phyloP scores from a whole-genome alignment of 192 early-diverging fungal genomes.

The Anaeromyces robustus region DNA sequence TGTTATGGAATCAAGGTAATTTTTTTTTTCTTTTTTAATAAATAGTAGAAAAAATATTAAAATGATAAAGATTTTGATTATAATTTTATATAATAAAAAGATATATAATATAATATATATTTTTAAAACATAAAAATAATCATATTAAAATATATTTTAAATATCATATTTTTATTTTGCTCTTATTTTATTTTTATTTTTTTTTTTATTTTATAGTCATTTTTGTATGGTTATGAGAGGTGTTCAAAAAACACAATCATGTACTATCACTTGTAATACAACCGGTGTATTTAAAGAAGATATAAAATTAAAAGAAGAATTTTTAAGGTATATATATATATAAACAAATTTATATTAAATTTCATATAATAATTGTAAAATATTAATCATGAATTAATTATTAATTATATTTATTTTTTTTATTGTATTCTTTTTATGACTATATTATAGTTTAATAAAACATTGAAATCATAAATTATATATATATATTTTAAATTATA shows the following conservation, averaged over 20 bases:
- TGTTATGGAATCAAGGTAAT: slow-evolving; percentile 82
- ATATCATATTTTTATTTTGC: too few species aligned
- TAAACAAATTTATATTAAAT: too few species aligned
- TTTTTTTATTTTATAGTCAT: slow-evolving; percentile 31
- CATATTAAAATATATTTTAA: too few species aligned
- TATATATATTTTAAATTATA: too few species aligned
- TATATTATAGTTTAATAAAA: too few species aligned
- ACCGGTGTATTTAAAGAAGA: slow-evolving; percentile 82
- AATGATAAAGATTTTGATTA: background rate
- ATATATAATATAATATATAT: too few species aligned
- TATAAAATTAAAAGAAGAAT: slow-evolving; percentile 90
- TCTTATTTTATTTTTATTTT: slow-evolving; percentile 5
- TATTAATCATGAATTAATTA: too few species aligned
- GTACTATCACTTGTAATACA: slow-evolving; percentile 90
- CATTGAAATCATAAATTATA: too few species aligned
- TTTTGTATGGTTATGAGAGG: slow-evolving; percentile 97
- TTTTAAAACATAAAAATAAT: too few species aligned
- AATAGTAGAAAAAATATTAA: slow-evolving; percentile 1
- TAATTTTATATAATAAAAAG: background rate
- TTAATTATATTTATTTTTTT: too few species aligned
- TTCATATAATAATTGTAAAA: too few species aligned
- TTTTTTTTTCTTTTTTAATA: slow-evolving; percentile 10
- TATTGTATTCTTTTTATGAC: too few species aligned
- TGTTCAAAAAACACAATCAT: slow-evolving; percentile 90
- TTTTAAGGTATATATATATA: slow-evolving; percentile 34